phyloP scores from a whole-genome alignment of 306 rosid species.

The Vigna angularis region DNA sequence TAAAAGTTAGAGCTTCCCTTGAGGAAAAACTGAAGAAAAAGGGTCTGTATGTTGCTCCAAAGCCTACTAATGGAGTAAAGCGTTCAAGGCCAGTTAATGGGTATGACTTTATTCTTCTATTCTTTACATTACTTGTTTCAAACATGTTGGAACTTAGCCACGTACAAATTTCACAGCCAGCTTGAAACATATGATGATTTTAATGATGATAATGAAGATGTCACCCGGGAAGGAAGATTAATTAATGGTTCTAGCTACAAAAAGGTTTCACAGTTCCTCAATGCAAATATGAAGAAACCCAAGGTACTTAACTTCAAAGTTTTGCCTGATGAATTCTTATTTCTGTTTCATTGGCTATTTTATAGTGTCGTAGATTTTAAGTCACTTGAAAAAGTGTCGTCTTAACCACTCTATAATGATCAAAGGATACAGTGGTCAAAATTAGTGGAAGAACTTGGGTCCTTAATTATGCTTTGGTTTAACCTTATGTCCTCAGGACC shows the following conservation, averaged over 20 bases:
- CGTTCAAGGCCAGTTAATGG: constrained; percentile 68
- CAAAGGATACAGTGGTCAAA: background rate
- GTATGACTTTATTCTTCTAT: constrained; percentile 51
- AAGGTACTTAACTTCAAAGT: constrained; percentile 59
- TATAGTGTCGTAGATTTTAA: constrained; percentile 10
- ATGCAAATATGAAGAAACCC: constrained; percentile 55
- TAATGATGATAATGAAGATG: constrained; percentile 69
- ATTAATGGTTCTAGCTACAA: constrained; percentile 51
- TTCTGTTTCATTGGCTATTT: constrained; percentile 21
- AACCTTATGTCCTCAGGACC: background rate
- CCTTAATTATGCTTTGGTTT: background rate
- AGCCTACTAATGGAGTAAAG: constrained; percentile 56
- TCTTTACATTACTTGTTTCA: constrained; percentile 26
- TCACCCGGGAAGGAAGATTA: constrained; percentile 39
- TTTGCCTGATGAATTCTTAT: background rate
- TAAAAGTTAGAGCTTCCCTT: constrained; percentile 81
- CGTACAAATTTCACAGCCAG: constrained; percentile 56
- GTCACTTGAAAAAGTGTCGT: background rate
- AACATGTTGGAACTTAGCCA: constrained; percentile 39
- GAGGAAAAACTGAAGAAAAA: constrained; percentile 79
- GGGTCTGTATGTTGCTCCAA: constrained; percentile 63
- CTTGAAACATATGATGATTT: constrained; percentile 83
- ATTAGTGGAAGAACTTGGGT: background rate
- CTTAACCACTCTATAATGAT: constrained; percentile 2
- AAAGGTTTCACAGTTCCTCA: constrained; percentile 53